Percentiles rank a stretch among this genome's conserved stretches.
Conservation (phyloP, 345 rosid species). For the Lenwebbia sp. region DNA sequence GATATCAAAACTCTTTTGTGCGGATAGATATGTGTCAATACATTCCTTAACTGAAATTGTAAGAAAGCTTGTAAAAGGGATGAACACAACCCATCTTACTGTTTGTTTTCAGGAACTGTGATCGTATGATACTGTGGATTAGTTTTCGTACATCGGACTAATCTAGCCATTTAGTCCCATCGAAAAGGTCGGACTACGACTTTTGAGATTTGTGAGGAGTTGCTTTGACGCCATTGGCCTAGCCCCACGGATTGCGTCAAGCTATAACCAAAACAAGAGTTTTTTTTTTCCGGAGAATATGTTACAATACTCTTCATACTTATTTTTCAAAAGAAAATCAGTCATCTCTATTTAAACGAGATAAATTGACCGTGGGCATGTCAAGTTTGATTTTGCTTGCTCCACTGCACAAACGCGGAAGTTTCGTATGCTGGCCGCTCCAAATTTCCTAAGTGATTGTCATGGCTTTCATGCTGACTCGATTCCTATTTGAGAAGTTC, state of each 20-base stretch:
- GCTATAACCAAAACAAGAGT: background rate
- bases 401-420: background rate
- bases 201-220: background rate
- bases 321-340: background rate
- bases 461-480: background rate
- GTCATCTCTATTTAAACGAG: background rate
- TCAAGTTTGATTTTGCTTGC: background rate
- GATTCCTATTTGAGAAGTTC: background rate
- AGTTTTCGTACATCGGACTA: too few species aligned
- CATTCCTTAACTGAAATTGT: background rate
- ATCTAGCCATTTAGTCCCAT: too few species aligned
- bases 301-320: background rate
- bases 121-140: too few species aligned
- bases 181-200: background rate
- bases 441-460: background rate
- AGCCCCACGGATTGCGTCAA: accelerated
- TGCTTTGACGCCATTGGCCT: background rate
- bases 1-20: background rate
- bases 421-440: too few species aligned
- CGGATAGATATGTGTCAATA: accelerated
- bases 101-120: background rate
- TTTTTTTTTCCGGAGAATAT: background rate
- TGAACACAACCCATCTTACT: background rate
- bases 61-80: background rate
- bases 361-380: background rate